Percentiles rank a stretch among this genome's conserved stretches.
Evolutionary conservation across 768 basidiomycete genomes (phyloP).

Genomic region (Suillus ampliporus): DNA sequence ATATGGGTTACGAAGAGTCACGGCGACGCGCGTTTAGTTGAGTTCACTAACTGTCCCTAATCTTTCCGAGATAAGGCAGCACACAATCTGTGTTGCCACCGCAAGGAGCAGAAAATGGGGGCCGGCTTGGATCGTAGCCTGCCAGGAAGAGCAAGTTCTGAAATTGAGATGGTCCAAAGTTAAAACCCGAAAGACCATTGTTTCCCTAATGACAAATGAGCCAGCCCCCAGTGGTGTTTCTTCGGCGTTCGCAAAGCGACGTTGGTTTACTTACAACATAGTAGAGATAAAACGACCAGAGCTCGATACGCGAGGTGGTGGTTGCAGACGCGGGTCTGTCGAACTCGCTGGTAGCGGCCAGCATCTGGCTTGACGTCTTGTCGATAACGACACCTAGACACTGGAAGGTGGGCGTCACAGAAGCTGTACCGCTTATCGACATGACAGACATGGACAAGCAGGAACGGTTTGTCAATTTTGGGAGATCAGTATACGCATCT

Average conservation of each 20-base stretch:
- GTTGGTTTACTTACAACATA: constrained; percentile 45
- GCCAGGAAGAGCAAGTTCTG: constrained; percentile 75
- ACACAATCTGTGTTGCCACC: constrained; percentile 58
- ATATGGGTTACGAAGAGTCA: background rate
- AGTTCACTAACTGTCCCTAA: constrained; percentile 59
- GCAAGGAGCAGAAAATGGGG: constrained; percentile 60
- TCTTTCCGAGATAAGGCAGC: constrained; percentile 64
- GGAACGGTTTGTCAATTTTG: too few relatives aligned
- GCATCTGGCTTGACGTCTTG: background rate
- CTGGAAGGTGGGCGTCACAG: background rate
- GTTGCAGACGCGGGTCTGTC: background rate
- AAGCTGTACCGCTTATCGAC: background rate
- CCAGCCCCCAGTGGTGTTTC: background rate
- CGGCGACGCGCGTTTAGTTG: too few relatives aligned
- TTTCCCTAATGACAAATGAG: constrained; percentile 52
- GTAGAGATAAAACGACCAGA: constrained; percentile 67
- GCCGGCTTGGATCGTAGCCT: constrained; percentile 69
- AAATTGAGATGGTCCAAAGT: constrained; percentile 77
- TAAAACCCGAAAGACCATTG: constrained; percentile 70
- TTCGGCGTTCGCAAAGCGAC: background rate
- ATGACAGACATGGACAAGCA: too few relatives aligned
- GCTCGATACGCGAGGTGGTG: constrained; percentile 54
- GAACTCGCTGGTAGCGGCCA: background rate
- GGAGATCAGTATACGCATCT: too few relatives aligned
- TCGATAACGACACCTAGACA: background rate